Conservation (phyloP, 257 asterid species). For the Forsythia viridissima region DNA sequence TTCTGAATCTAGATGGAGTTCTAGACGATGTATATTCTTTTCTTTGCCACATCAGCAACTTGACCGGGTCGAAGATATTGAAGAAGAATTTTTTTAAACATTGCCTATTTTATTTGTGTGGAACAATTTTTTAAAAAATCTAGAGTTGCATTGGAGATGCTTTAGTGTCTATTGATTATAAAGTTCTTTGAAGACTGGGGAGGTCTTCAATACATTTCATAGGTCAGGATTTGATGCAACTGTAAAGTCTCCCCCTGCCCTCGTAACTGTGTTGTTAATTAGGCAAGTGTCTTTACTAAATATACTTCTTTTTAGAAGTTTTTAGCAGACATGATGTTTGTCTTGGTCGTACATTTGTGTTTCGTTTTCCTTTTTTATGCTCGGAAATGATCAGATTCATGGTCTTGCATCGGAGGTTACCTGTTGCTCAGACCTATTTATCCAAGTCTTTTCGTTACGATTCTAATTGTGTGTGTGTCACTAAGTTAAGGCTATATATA, state of each 20-base stretch:
- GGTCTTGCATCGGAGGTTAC: background rate
- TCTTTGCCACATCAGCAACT: no score
- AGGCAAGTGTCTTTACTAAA: background rate
- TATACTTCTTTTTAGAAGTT: background rate
- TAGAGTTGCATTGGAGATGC: no score
- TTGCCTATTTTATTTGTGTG: no score
- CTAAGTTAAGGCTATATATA: background rate
- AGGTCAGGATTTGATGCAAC: constrained; percentile 17
- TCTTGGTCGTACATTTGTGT: no score
- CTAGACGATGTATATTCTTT: no score
- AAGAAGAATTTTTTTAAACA: no score
- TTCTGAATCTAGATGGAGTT: no score
- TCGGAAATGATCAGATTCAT: no score
- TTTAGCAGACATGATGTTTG: background rate
- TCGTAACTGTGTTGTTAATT: background rate
- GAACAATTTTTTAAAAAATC: no score
- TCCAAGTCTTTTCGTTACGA: background rate
- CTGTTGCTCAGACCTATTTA: background rate
- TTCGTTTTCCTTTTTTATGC: background rate
- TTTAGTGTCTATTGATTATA: background rate
- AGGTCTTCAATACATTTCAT: constrained; percentile 8
- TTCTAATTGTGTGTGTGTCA: background rate
- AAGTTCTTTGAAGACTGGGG: constrained; percentile 2
- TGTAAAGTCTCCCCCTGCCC: background rate
- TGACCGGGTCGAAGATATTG: no score